These are phyloP conservation scores for Zizania latifolia DNA, from an alignment of 176 grass and related monocot genomes.

Conservation along the genomic window DNA sequence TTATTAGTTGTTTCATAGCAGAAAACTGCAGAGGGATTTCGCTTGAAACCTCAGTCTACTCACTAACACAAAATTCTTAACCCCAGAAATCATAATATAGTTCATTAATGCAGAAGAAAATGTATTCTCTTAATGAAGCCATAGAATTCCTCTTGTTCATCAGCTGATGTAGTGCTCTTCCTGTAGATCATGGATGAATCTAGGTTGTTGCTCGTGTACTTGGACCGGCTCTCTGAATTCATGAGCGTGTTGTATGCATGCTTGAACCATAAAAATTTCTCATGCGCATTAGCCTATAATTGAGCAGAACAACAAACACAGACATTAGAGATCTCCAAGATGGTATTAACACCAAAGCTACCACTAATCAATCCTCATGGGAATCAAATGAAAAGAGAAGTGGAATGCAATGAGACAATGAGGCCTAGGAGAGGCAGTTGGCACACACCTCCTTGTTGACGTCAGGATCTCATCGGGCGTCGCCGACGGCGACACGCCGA, in stretches of 20 bases:
- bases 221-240: conserved; percentile 59
- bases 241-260: too few species aligned
- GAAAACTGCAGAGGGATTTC: too few species aligned
- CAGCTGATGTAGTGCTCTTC: conserved; percentile 24
- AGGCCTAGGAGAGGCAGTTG: not conserved
- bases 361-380: too few species aligned
- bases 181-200: conserved; percentile 39
- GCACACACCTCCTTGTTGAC: conserved; percentile 70
- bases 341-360: too few species aligned
- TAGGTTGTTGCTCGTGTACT: conserved; percentile 24
- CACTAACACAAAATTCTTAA: too few species aligned
- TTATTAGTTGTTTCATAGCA: too few species aligned
- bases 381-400: not conserved
- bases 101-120: too few species aligned
- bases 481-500: conserved; percentile 63
- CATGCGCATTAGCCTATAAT: too few species aligned
- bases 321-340: not conserved
- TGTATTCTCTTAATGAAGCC: conserved; percentile 52
- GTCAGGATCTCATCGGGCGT: conserved; percentile 56
- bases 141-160: conserved; percentile 57
- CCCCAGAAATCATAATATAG: too few species aligned
- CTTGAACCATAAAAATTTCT: too few species aligned
- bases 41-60: too few species aligned
- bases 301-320: not conserved
- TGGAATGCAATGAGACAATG: not conserved